Evolutionary conservation across 257 asterid genomes (phyloP).

Genomic region (Voacanga thouarsii): DNA sequence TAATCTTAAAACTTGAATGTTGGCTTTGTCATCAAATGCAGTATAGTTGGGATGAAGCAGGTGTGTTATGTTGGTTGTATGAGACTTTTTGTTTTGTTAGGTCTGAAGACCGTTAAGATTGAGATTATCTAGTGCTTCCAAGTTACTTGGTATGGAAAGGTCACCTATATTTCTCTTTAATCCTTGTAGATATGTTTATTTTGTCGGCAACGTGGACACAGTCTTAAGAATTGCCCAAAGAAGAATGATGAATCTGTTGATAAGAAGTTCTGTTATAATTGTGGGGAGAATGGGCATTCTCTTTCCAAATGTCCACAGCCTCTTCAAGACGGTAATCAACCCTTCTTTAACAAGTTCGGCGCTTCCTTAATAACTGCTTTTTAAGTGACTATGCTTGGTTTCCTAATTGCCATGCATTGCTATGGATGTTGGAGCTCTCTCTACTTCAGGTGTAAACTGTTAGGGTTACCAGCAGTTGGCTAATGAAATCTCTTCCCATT

Average conservation of each 20-base stretch:
- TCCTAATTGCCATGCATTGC: neutral
- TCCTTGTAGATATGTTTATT: conserved; percentile 68
- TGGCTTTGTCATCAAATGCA: neutral
- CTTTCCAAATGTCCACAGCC: conserved; percentile 64
- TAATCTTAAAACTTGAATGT: neutral
- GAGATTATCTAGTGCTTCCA: neutral
- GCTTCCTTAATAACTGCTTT: neutral
- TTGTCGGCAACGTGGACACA: conserved; percentile 85
- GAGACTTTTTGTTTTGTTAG: neutral
- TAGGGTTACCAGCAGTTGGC: neutral
- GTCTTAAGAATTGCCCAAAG: conserved; percentile 80
- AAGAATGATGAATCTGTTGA: conserved; percentile 44
- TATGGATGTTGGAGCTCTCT: neutral
- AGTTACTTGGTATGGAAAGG: neutral
- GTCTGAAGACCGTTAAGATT: neutral
- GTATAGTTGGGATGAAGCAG: neutral
- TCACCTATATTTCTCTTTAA: neutral
- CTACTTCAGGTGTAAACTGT: neutral
- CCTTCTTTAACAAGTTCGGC: neutral
- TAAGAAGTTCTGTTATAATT: conserved; percentile 73
- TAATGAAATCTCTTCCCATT: neutral
- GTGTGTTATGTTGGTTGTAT: neutral
- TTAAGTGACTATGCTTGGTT: neutral
- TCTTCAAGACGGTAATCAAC: conserved; percentile 71
- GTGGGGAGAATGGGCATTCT: conserved; percentile 87